Conservation (phyloP, 768 basidiomycete genomes). For the Tulasnella sp. region DNA sequence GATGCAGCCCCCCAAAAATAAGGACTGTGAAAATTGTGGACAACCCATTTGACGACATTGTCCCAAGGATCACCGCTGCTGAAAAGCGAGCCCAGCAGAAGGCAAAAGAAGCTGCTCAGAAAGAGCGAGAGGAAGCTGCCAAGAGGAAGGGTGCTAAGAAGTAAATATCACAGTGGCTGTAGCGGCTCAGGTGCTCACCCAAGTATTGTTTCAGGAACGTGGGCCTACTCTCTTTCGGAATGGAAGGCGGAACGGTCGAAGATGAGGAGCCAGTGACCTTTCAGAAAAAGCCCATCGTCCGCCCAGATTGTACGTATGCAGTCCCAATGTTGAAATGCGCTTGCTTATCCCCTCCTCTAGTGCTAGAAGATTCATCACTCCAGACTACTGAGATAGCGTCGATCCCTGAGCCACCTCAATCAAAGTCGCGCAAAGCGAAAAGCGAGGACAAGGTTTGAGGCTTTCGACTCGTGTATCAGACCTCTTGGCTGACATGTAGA, state of each 20-base stretch:
- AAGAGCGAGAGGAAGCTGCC: constrained; percentile 68
- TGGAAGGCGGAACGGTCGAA: constrained; percentile 52
- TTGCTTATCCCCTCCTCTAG: constrained; percentile 23
- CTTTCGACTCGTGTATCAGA: background rate
- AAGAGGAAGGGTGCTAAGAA: constrained; percentile 78
- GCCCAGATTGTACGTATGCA: constrained; percentile 65
- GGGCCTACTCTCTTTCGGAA: constrained; percentile 78
- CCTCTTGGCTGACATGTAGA: background rate
- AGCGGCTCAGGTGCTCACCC: background rate
- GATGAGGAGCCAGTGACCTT: constrained; percentile 46
- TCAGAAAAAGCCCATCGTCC: constrained; percentile 74
- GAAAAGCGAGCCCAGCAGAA: constrained; percentile 79
- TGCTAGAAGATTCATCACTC: constrained; percentile 33
- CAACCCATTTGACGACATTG: constrained; percentile 92
- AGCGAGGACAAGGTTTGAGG: constrained; percentile 9
- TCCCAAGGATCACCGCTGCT: constrained; percentile 91
- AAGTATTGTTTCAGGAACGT: constrained; percentile 54
- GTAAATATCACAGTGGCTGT: constrained; percentile 38
- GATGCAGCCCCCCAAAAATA: constrained; percentile 78
- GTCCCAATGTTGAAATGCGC: background rate
- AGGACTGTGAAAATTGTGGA: constrained; percentile 75
- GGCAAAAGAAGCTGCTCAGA: constrained; percentile 66
- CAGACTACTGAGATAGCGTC: constrained; percentile 19
- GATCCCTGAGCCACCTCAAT: constrained; percentile 17
- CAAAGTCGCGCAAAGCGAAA: constrained; percentile 27